A percentile compares a stretch with the other conserved stretches of the same genome.
These are phyloP conservation scores for Pleodorina starrii DNA, from an alignment of 139 green algal species.

Conservation along the genomic window DNA sequence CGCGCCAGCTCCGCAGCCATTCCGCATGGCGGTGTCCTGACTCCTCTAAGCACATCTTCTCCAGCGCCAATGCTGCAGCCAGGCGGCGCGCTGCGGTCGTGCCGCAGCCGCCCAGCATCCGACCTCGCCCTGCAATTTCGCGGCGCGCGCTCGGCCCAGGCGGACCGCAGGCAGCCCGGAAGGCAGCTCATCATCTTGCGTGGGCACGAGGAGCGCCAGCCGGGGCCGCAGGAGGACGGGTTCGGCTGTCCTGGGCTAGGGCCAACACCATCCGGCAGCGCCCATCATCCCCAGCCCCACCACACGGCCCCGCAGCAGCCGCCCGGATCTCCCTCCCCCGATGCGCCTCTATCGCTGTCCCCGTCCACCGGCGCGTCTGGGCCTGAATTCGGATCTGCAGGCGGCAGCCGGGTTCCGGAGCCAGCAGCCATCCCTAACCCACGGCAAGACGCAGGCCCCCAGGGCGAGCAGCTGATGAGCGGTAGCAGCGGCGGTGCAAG, in stretches of 20 bases:
- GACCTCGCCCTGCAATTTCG: background rate
- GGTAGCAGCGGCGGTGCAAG: no score
- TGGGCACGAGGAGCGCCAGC: background rate
- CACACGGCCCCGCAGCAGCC: background rate
- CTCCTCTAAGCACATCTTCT: background rate
- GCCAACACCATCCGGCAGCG: background rate
- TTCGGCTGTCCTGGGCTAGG: background rate
- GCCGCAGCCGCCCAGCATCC: conserved; percentile 11
- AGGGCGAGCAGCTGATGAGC: no score
- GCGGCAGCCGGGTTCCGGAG: no score
- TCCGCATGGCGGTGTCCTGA: background rate
- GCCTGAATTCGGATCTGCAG: no score
- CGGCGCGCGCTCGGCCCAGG: background rate
- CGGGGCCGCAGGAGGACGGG: background rate
- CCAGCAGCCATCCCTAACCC: no score
- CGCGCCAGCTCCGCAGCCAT: background rate
- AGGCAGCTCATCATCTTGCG: background rate
- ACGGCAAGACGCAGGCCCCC: no score
- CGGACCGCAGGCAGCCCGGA: background rate
- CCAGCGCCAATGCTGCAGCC: no score
- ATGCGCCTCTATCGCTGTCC: background rate
- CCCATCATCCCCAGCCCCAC: background rate
- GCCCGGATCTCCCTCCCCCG: background rate
- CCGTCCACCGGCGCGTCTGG: no score
- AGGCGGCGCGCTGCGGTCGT: background rate